Evolutionary conservation across 495 filamentous ascomycete genomes (phyloP), one percentile per base, ranked within the genome.

Genomic region (Aspergillus saccharolyticus): DNA sequence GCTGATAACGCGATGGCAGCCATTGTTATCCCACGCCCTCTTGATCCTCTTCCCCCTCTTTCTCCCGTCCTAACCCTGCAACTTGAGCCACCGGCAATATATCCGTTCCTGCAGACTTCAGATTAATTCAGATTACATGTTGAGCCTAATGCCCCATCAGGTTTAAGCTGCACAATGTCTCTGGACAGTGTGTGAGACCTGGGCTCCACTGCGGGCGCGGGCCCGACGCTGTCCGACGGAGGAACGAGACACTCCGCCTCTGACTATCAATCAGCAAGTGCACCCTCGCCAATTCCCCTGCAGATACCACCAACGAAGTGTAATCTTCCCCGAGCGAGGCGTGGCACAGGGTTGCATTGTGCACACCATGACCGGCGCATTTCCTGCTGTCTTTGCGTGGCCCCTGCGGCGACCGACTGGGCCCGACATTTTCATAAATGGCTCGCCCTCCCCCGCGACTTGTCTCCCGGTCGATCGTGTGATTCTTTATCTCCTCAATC

Each of bases 221-320:
- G 22, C 47, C 52, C 52, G 52, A 54, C 52, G 52, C 52, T 54
- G 42, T 54, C 52, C 52, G 52, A 46, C 52, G 52, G 52, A 18
- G 15, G 21, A 42, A 42, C 20, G 18, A 42, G 51, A 17, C 15
- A 12, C 30, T 21, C 21, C 21, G 33, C 51, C 9, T 53, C 19
- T 2, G 12, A 44, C 39, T 10, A n/a, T 54, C 52, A 44, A 20
- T 18, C 52, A n/a, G n/a, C n/a, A n/a, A n/a, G n/a, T 17, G 39
- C 33, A 42, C 39, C 46, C 4, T 21, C 46, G 21, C 46, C 21
- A 49, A 20, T 24, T 49, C 44, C 22, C 33, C 33, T 39, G 33
- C 33, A 39, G 33, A 39, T 15, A 39, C 12, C 33, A 15, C 33
- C 33, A 15, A 5, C 33, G 2, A 5, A 15, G 5, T 15, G 33